Evolutionary conservation across 305 asterid genomes (phyloP), one percentile per base, ranked within the genome.

Genomic region (Plantago coronopus): DNA sequence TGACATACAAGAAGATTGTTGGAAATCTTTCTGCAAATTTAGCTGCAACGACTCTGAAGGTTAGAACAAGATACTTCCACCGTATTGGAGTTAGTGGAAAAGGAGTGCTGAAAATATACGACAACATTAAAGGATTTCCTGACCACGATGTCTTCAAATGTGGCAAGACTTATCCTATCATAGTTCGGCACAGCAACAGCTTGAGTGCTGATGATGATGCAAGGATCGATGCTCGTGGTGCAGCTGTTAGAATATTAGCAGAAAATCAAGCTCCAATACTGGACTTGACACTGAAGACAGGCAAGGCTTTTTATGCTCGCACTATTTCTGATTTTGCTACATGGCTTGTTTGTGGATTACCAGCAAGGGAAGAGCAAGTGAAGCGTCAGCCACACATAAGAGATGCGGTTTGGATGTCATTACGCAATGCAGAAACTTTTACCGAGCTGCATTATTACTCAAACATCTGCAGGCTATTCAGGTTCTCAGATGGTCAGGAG

Each of bases 151-250:
- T 89, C 60, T 87, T 89, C 79, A 56, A 15, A 37, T 59, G 78
- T 13, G 95, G 95, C 49, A 83, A 78, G 78, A 69, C 65, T 9
- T 83, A 78, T 62, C 82, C 88, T 7, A 71, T 89, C 72, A 78
- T 89, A 54, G 69, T 87, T 25, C 85, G 97, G 29, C 97, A 87
- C 64, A 87, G 95, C 81, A 89, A 89, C 71, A 81, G 95, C 68
- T 85, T 89, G 76, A 89, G 95, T 44, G 91, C 95, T 3, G 97
- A 89, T 29, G 97, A 89, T 68, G 97, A 89, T 72, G 97, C 95
- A 29, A 83, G 95, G 63, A 66, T 85, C 1, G 97, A 89, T 61
- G 88, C 95, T 4, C 88, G 95, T 2, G 97, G 95, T 6, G 97
- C 97, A 43, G 81, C 97, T 18, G 60, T 89, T 21, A 71, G 95